These are phyloP conservation scores for Phytopythium oedochilum DNA, from an alignment of 352 stramenopile species.

Conservation along the genomic window DNA sequence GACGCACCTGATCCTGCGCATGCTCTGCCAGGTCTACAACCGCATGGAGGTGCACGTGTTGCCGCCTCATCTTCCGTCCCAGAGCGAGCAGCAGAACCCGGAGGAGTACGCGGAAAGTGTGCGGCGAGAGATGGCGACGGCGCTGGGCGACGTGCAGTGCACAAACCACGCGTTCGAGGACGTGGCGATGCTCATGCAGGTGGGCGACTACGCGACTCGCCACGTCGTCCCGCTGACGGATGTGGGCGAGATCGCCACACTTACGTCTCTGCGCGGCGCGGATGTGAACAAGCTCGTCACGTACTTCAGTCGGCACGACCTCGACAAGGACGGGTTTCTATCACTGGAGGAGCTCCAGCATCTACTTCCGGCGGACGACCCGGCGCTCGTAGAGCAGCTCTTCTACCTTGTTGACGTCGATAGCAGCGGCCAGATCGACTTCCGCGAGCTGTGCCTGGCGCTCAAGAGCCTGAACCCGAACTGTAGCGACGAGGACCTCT, in stretches of 20 bases:
- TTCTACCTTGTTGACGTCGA: slow-evolving; percentile 58
- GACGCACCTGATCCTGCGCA: slow-evolving; percentile 43
- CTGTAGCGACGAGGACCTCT: slow-evolving; percentile 29
- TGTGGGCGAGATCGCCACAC: slow-evolving; percentile 39
- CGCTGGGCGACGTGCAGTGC: slow-evolving; percentile 33
- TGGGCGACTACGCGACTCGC: slow-evolving; percentile 49
- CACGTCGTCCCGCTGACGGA: slow-evolving; percentile 60
- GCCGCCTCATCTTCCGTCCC: slow-evolving; percentile 40
- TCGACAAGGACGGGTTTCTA: slow-evolving; percentile 56
- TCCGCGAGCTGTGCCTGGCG: slow-evolving; percentile 62
- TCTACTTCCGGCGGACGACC: slow-evolving; percentile 44
- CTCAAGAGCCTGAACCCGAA: slow-evolving; percentile 47
- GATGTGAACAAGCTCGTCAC: slow-evolving; percentile 48
- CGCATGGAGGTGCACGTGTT: slow-evolving; percentile 55
- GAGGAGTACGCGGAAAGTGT: slow-evolving; percentile 60
- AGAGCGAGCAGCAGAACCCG: slow-evolving; percentile 31
- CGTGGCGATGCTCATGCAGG: slow-evolving; percentile 50
- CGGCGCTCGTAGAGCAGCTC: slow-evolving; percentile 42
- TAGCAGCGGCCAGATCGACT: slow-evolving; percentile 63
- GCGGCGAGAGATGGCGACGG: slow-evolving; percentile 45
- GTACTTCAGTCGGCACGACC: slow-evolving; percentile 51
- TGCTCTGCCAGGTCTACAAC: slow-evolving; percentile 74
- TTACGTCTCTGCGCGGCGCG: slow-evolving; percentile 36
- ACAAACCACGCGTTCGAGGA: slow-evolving; percentile 79
- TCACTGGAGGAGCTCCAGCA: slow-evolving; percentile 57